Evolutionary conservation across 2,329 filamentous ascomycete genomes (phyloP), one percentile per base, ranked within the genome.

Genomic region (Zymoseptoria passerinii): DNA sequence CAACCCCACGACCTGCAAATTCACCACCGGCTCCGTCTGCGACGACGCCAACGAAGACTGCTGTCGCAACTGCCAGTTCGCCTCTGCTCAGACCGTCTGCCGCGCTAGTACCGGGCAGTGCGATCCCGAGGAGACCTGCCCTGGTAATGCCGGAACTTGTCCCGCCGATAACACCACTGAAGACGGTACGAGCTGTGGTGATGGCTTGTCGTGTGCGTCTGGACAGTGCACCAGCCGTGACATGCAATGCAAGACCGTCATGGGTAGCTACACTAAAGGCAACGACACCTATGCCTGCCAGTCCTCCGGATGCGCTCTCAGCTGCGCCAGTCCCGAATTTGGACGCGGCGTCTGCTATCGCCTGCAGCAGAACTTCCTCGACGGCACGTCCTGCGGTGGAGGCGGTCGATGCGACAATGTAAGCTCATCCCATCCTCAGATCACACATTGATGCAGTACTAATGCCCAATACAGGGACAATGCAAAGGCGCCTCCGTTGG

Each of bases 171-270:
- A 78, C 54, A 88, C 84, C 65, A 78, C 84, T 53, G 76, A 83
- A 0, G 86, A 97, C 71, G 94, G 85, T 35, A 78, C 82, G 3
- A 74, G 75, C 18, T 99, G 94, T 70, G 90, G 90, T 35, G 76
- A 77, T 54, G 82, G 83, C 1, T 81, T 97, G 29, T 76, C 83
- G 29, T 99, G 94, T 71, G 90, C 94, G 28, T 92, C 88, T 51
- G 94, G 94, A 10, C 92, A 97, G 74, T 99, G 94, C 74, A 99
- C 94, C 3, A 94, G 88, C 55, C 86, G 94, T 63, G 85, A 96
- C 72, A 81, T 86, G 69, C 94, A 99, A 76, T 99, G 94, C 77
- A 86, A 87, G 73, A 87, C 85, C 9, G 80, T 95, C 52, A 88
- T 96, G 80, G 91, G 90, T 40, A 83, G 82, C 28, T 82, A 88